Percentiles rank a stretch among this genome's conserved stretches.
phyloP scores from a whole-genome alignment of 2,329 filamentous ascomycete genomes.

The Berkeleyomyces basicola region DNA sequence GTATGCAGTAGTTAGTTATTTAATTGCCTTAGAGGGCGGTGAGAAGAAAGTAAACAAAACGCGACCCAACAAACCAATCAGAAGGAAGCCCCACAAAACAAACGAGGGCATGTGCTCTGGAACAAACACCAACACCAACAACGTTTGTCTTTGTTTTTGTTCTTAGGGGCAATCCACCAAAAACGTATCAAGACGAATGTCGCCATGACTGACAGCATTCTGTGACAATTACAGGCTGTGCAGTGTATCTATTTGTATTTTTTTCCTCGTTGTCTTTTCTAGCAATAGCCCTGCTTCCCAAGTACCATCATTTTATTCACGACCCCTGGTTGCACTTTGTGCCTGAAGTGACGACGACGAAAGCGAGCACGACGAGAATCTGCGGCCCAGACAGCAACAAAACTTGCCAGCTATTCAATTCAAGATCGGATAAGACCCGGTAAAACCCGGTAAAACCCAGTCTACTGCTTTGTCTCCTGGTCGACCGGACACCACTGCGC shows the following conservation, averaged over 20 bases:
- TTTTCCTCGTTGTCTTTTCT: not conserved
- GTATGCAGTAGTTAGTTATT: not conserved
- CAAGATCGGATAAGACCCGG: no score
- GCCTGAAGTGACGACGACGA: no score
- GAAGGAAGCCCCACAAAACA: slow-evolving; percentile 3
- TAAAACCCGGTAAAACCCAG: no score
- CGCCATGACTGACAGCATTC: not conserved
- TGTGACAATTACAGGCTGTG: not conserved
- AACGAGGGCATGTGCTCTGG: not conserved
- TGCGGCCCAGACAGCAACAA: no score
- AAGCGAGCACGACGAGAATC: no score
- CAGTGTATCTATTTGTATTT: not conserved
- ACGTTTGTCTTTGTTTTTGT: not conserved
- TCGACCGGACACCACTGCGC: no score
- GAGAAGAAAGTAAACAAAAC: slow-evolving; percentile 21
- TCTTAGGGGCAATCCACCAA: not conserved
- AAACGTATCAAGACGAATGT: not conserved
- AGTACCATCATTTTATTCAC: not conserved
- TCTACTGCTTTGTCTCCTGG: no score
- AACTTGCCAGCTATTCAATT: no score
- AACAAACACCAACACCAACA: not conserved
- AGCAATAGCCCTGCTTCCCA: not conserved
- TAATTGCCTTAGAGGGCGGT: slow-evolving; percentile 4
- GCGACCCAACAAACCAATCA: slow-evolving; percentile 15
- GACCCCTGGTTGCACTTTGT: not conserved